These are phyloP conservation scores for Dittrichia graveolens DNA, from an alignment of 129 eudicot species.

Conservation along the genomic window DNA sequence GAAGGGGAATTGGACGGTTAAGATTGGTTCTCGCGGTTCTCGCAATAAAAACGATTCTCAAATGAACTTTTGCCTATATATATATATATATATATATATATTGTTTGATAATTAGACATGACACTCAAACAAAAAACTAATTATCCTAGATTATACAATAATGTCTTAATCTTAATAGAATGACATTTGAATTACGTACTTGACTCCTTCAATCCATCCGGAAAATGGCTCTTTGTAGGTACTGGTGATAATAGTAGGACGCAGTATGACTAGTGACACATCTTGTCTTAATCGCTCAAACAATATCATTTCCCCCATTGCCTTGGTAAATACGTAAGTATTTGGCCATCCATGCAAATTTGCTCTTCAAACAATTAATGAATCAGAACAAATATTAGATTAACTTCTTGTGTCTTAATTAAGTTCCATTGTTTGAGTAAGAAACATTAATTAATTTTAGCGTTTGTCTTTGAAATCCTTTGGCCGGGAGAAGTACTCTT, in stretches of 20 bases:
- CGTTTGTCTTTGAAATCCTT: no score
- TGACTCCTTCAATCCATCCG: conserved; percentile 69
- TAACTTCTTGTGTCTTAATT: no score
- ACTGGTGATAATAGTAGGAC: conserved; percentile 54
- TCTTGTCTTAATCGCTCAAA: conserved; percentile 28
- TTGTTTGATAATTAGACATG: not conserved
- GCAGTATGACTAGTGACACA: conserved; percentile 46
- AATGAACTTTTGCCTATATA: no score
- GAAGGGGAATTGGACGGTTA: no score
- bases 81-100: no score
- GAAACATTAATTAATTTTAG: no score
- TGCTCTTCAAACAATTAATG: conserved; percentile 24
- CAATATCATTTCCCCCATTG: conserved; percentile 64
- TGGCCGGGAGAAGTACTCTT: no score
- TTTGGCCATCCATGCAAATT: conserved; percentile 58
- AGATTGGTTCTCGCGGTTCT: no score
- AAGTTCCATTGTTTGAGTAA: no score
- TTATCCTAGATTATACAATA: no score
- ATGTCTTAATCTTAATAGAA: not conserved
- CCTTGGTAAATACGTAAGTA: conserved; percentile 52
- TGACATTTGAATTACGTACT: conserved; percentile 42
- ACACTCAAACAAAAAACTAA: not conserved
- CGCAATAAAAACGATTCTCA: no score
- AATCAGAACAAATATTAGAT: not conserved
- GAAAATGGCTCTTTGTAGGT: conserved; percentile 60